Evolutionary conservation across 2,329 filamentous ascomycete species (phyloP), one percentile per base, ranked within the genome.

Genomic region (Albifimbria verrucaria): DNA sequence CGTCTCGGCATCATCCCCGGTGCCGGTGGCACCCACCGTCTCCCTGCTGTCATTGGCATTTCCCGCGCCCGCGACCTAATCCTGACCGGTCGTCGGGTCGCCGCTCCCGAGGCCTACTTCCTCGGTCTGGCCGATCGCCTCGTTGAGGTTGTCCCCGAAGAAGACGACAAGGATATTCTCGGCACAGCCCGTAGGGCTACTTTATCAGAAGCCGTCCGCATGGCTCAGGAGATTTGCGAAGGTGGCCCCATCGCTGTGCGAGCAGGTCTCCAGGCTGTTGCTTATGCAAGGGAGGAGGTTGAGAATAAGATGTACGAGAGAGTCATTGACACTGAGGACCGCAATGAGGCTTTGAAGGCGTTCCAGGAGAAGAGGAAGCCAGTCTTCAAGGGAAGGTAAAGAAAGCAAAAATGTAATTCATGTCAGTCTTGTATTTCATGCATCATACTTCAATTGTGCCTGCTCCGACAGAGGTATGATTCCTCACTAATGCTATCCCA

Each of bases 1-100:
- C 82, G 92, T 2, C 81, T 99, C 2, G 94, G 89, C 52, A 99
- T 99, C 68, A 89, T 99, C 59, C 94, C 94, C 3, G 94, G 94
- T 54, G 94, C 93, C 2, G 94, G 94, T 43, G 94, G 93, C 55
- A 97, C 93, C 1, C 90, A 91, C 71, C 87, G 94, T 10, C 84
- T 99, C 1, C 91, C 92, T 2, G 82, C 80, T 9, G 73, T 99
- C 20, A 87, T 99, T 59, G 94, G 94, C 5, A 74, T 88, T 22
- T 78, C 81, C 23, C 85, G 92, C 52, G 94, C 94, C n/a, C 81
- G 92, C 49, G 93, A 99, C 70, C 75, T 97, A 63, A 88, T 97
- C 49, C 77, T 97, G 9, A 97, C 93, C 0, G 94, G 94, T 3
- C 83, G 94, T n/a, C 80, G 91, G 43, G 89, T 99, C 12, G 80